These are phyloP conservation scores for Penicillium sp. DNA, from an alignment of 2,329 filamentous ascomycete genomes.

Conservation along the genomic window DNA sequence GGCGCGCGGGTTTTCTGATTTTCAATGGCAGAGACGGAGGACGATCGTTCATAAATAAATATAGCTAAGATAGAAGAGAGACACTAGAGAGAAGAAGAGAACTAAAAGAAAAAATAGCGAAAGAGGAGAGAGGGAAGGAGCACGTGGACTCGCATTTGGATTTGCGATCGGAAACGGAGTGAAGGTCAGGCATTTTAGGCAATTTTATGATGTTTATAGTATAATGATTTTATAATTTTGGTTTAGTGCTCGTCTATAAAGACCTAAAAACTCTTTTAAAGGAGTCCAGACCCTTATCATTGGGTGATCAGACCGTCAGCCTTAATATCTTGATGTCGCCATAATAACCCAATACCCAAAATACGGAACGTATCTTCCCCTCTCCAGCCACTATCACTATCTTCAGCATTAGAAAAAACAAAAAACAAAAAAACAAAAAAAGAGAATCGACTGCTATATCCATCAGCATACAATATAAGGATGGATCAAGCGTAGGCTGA, in stretches of 20 bases:
- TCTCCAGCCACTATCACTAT: background rate
- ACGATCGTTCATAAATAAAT: background rate
- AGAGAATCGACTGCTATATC: conserved; percentile 11
- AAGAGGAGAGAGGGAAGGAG: too few species aligned
- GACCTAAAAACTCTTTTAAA: background rate
- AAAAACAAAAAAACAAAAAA: conserved; percentile 22
- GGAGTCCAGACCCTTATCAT: background rate
- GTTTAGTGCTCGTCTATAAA: too few species aligned
- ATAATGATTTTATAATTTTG: background rate
- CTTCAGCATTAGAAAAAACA: conserved; percentile 18
- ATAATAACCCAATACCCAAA: too few species aligned
- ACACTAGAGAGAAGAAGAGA: background rate
- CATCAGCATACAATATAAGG: conserved; percentile 12
- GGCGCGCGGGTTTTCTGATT: background rate
- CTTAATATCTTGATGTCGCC: too few species aligned
- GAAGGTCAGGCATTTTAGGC: background rate
- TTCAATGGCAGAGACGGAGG: background rate
- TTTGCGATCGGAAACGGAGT: background rate
- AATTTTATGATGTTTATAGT: too few species aligned
- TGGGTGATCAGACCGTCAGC: background rate
- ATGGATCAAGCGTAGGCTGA: background rate
- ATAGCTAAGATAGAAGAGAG: background rate
- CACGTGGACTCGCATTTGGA: background rate
- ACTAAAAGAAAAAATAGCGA: background rate
- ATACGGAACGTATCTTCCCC: background rate